Evolutionary conservation across 352 stramenopile genomes (phyloP), one percentile per base, ranked within the genome.

Genomic region (Pythium grandisporangium): DNA sequence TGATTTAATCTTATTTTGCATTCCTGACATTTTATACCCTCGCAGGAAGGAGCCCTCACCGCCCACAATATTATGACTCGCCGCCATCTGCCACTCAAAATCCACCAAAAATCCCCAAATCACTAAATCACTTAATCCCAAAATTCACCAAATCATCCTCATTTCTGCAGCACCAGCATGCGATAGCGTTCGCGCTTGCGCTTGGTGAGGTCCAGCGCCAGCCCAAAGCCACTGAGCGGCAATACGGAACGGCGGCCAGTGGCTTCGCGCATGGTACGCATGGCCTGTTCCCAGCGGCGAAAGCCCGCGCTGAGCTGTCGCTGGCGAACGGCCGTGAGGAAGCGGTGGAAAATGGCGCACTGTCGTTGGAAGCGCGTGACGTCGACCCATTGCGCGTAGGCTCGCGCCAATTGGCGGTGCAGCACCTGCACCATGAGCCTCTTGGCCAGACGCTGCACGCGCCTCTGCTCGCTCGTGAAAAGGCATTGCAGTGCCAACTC

Each of bases 91-190:
- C n/a, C n/a, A n/a, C n/a, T n/a, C n/a, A n/a, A n/a, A n/a, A n/a
- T n/a, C n/a, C n/a, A n/a, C n/a, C n/a, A n/a, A n/a, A n/a, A n/a
- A n/a, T n/a, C n/a, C n/a, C n/a, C n/a, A 24, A 20, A 39, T 39
- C 10, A 13, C 7, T 25, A 20, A 10, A n/a, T 6, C 13, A 41
- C 35, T 29, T 41, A 27, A n/a, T n/a, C n/a, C n/a, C n/a, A n/a
- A n/a, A n/a, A n/a, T 24, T 16, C 22, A 29, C 6, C 29, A 20
- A 8, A 25, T 4, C 5, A 30, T 37, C 6, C 6, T 58, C 51
- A 85, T 36, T 85, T 85, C 35, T 85, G 72, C 39, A 83, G 38
- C 27, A 80, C 72, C 3, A 83, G 62, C 59, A 81, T 81, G 26
- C 67, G 59, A 23, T 85, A 85, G 6, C 70, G 66, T 46, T 83